Conservation (phyloP, 2,329 filamentous ascomycete genomes). For the Colletotrichum cuscutae region DNA sequence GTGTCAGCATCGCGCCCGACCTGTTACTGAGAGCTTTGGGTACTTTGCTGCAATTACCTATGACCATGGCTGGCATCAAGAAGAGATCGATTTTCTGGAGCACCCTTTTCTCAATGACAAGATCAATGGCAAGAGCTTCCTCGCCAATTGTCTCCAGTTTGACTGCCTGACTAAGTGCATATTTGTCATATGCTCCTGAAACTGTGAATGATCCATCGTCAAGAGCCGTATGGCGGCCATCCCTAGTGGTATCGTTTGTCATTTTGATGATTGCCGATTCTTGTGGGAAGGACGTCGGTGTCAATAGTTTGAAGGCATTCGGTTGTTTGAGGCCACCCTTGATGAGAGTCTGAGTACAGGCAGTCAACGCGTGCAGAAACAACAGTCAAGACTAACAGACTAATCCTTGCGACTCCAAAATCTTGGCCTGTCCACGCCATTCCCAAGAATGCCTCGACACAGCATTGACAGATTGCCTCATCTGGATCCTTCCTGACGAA, state of each 20-base stretch:
- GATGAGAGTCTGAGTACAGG: too few relatives aligned
- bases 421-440: neutral
- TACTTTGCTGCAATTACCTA: constrained; percentile 45
- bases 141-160: constrained; percentile 44
- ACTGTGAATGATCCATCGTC: neutral
- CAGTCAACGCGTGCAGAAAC: too few relatives aligned
- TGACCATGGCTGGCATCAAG: constrained; percentile 74
- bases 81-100: constrained; percentile 75
- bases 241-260: neutral
- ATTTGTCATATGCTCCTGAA: neutral
- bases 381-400: too few relatives aligned
- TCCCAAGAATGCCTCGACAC: neutral
- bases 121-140: constrained; percentile 68
- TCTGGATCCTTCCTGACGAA: neutral
- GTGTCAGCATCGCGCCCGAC: neutral
- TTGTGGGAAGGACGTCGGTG: neutral
- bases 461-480: neutral
- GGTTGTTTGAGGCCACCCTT: neutral
- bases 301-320: neutral
- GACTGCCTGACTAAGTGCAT: neutral
- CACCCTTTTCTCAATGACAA: constrained; percentile 64
- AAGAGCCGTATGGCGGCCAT: neutral
- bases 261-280: neutral
- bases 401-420: neutral
- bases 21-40: too few relatives aligned